Evolutionary conservation across 192 early-diverging fungal genomes (phyloP).

Genomic region (Bifiguratus adelaidae): DNA sequence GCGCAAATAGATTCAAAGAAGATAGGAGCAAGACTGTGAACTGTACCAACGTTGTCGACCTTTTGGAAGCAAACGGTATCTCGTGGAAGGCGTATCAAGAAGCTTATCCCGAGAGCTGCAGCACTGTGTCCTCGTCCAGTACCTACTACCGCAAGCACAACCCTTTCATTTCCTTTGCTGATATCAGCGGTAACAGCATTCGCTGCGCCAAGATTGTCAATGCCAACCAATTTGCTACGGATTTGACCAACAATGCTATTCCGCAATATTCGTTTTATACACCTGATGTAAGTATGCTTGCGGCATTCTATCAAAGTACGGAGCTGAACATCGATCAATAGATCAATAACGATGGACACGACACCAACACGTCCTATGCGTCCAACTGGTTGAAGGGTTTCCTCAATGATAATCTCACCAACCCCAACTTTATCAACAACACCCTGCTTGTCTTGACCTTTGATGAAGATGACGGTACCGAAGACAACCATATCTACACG

Average conservation of each 20-base stretch:
- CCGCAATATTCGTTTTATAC: constrained; percentile 45
- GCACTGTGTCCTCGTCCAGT: constrained; percentile 6
- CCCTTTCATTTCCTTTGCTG: constrained; percentile 48
- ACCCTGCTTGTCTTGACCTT: constrained; percentile 26
- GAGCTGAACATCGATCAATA: background rate
- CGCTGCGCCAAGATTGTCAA: constrained; percentile 52
- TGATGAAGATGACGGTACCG: constrained; percentile 20
- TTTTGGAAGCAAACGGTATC: constrained; percentile 38
- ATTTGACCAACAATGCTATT: constrained; percentile 25
- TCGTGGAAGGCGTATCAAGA: constrained; percentile 59
- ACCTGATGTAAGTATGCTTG: constrained; percentile 16
- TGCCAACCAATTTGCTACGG: constrained; percentile 31
- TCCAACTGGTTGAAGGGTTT: constrained; percentile 43
- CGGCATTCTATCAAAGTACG: constrained; percentile 2
- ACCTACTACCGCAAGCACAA: constrained; percentile 58
- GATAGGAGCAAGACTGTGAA: background rate
- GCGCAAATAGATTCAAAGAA: background rate
- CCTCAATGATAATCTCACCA: constrained; percentile 30
- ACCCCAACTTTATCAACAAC: constrained; percentile 29
- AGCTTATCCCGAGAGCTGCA: constrained; percentile 41
- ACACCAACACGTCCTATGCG: constrained; percentile 32
- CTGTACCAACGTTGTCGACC: constrained; percentile 14
- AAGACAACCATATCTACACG: constrained; percentile 27
- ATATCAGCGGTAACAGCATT: constrained; percentile 30
- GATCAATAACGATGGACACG: constrained; percentile 33